A percentile compares a stretch with the other conserved stretches of the same genome.
Conservation (phyloP, 495 filamentous ascomycete genomes). For the Talaromyces trachyspermus region DNA sequence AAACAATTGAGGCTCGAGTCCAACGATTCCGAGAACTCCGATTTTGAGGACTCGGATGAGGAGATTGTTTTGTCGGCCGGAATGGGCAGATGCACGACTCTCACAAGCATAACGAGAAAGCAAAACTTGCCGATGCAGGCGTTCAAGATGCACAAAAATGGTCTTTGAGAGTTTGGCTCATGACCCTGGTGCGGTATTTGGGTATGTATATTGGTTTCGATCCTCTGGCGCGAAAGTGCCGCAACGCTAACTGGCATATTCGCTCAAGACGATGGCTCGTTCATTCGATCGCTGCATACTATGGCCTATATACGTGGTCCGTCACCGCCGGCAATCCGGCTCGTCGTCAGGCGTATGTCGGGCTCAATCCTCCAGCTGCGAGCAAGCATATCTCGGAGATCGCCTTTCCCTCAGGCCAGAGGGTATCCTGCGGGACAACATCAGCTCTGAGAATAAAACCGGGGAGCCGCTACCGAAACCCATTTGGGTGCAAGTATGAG, state of each 20-base stretch:
- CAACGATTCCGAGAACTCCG: slow-evolving; percentile 41
- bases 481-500: slow-evolving; percentile 53
- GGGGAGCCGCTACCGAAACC: slow-evolving; percentile 50
- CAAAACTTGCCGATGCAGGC: slow-evolving; percentile 28
- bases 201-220: slow-evolving; percentile 46
- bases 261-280: slow-evolving; percentile 76
- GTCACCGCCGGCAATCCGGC: slow-evolving; percentile 69
- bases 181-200: slow-evolving; percentile 71
- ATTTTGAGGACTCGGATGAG: slow-evolving; percentile 61
- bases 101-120: slow-evolving; percentile 26
- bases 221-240: neutral
- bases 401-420: slow-evolving; percentile 13
- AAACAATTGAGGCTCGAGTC: slow-evolving; percentile 35
- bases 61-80: slow-evolving; percentile 86
- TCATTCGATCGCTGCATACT: slow-evolving; percentile 86
- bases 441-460: slow-evolving; percentile 25
- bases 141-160: slow-evolving; percentile 59
- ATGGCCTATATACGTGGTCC: slow-evolving; percentile 80
- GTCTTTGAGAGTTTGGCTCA: slow-evolving; percentile 69
- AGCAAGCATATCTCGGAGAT: slow-evolving; percentile 23
- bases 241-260: slow-evolving; percentile 3
- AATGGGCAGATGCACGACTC: slow-evolving; percentile 67
- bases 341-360: slow-evolving; percentile 84
- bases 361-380: slow-evolving; percentile 43
- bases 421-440: slow-evolving; percentile 15